These are phyloP conservation scores for Kodamaea laetipori DNA, from an alignment of 805 yeast species.

Conservation along the genomic window DNA sequence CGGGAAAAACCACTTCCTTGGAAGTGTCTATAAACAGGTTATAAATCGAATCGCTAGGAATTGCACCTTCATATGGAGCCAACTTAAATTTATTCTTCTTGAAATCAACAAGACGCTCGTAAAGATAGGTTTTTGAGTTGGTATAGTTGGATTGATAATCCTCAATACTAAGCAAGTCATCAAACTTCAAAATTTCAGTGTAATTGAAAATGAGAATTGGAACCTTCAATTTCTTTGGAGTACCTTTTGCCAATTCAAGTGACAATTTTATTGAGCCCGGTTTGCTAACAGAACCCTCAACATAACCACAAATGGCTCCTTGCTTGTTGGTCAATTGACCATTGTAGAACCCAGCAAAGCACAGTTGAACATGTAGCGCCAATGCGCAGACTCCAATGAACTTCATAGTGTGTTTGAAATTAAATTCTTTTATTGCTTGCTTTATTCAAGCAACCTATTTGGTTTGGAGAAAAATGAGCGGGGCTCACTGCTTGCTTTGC, in stretches of 20 bases:
- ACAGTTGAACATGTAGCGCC: too few relatives aligned
- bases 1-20: not conserved
- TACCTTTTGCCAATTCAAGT: not conserved
- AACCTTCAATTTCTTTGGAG: not conserved
- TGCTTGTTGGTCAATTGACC: not conserved
- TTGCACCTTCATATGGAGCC: not conserved
- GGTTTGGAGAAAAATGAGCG: not conserved
- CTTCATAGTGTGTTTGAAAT: too few relatives aligned
- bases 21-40: not conserved
- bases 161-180: conserved; percentile 21
- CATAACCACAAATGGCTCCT: not conserved
- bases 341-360: not conserved
- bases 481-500: not conserved
- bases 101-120: conserved; percentile 16
- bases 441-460: not conserved
- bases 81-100: conserved; percentile 17
- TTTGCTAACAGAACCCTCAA: not conserved
- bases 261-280: not conserved
- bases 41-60: not conserved
- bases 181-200: conserved; percentile 23
- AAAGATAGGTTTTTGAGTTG: conserved; percentile 13
- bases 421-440: too few relatives aligned
- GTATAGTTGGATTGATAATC: conserved; percentile 15
- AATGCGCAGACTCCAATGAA: too few relatives aligned
- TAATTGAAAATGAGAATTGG: conserved; percentile 30